These are phyloP conservation scores for Auriscalpium microsporum DNA, from an alignment of 768 basidiomycete species.

Conservation along the genomic window DNA sequence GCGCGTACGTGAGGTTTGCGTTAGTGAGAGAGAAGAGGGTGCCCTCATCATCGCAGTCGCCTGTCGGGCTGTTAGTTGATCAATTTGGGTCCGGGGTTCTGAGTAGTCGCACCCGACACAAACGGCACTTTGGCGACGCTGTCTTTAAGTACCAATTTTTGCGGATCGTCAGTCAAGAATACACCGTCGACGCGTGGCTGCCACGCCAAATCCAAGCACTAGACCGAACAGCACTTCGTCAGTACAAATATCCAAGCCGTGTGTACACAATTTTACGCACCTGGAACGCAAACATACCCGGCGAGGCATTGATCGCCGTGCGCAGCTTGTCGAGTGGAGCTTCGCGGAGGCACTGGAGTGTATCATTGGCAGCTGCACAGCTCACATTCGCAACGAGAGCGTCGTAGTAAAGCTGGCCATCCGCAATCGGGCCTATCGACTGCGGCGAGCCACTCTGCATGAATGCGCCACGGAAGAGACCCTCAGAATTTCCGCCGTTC, in stretches of 20 bases:
- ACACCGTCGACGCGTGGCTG: constrained; percentile 9
- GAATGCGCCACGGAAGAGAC: constrained; percentile 16
- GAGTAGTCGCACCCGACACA: background rate
- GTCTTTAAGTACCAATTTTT: constrained; percentile 2
- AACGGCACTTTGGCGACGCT: constrained; percentile 8
- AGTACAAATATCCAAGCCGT: no score
- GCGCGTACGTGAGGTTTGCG: background rate
- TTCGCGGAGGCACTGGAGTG: constrained; percentile 6
- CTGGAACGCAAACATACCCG: background rate
- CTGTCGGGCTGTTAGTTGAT: background rate
- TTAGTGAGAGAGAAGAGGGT: background rate
- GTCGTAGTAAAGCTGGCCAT: constrained; percentile 11
- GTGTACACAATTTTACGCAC: background rate
- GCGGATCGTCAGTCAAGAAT: constrained; percentile 9
- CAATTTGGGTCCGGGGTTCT: background rate
- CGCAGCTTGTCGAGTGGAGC: background rate
- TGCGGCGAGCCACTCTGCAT: constrained; percentile 10
- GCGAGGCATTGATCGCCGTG: background rate
- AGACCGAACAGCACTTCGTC: no score
- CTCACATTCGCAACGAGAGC: background rate
- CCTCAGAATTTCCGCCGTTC: constrained; percentile 13
- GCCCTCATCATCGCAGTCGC: constrained; percentile 12
- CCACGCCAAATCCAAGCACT: constrained; percentile 1
- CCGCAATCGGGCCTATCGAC: background rate
- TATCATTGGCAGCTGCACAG: background rate